Percentiles rank a stretch among this genome's conserved stretches.
These are phyloP conservation scores for Debaryomyces coudertii DNA, from an alignment of 1,139 yeast species.

Conservation along the genomic window DNA sequence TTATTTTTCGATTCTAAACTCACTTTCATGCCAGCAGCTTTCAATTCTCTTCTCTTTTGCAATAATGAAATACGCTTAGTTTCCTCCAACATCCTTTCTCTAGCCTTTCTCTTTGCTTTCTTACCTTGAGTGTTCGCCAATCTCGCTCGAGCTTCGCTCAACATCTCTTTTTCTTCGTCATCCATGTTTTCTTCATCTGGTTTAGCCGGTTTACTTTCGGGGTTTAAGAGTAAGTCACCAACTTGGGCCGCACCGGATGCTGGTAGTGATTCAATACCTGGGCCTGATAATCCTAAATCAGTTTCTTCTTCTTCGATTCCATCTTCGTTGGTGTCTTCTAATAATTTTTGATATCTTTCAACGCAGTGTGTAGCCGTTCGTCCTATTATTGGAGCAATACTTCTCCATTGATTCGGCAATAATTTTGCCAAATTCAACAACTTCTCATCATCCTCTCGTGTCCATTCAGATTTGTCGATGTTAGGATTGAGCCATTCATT, in stretches of 20 bases:
- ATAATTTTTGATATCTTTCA: constrained; percentile 78
- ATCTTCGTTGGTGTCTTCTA: constrained; percentile 55
- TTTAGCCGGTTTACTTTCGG: constrained; percentile 81
- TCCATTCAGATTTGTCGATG: constrained; percentile 68
- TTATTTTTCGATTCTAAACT: constrained; percentile 54
- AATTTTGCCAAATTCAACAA: constrained; percentile 66
- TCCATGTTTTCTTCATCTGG: constrained; percentile 81
- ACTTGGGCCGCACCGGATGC: constrained; percentile 40
- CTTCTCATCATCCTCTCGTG: constrained; percentile 74
- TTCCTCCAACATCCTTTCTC: constrained; percentile 80
- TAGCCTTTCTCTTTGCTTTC: constrained; percentile 86
- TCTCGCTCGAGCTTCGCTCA: constrained; percentile 90
- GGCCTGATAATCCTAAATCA: constrained; percentile 50
- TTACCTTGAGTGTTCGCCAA: constrained; percentile 93
- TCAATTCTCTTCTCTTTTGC: constrained; percentile 82
- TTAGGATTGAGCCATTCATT: constrained; percentile 82
- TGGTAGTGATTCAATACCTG: constrained; percentile 60
- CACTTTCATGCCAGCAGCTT: constrained; percentile 78
- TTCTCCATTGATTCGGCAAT: constrained; percentile 93
- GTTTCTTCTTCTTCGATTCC: constrained; percentile 30
- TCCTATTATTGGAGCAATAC: constrained; percentile 78
- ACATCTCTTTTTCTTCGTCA: constrained; percentile 90
- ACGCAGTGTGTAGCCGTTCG: constrained; percentile 87
- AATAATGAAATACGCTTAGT: constrained; percentile 73
- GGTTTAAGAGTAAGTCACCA: constrained; percentile 68